Evolutionary conservation across 2,329 filamentous ascomycete species (phyloP).

Genomic region (Fusarium goolgardi): DNA sequence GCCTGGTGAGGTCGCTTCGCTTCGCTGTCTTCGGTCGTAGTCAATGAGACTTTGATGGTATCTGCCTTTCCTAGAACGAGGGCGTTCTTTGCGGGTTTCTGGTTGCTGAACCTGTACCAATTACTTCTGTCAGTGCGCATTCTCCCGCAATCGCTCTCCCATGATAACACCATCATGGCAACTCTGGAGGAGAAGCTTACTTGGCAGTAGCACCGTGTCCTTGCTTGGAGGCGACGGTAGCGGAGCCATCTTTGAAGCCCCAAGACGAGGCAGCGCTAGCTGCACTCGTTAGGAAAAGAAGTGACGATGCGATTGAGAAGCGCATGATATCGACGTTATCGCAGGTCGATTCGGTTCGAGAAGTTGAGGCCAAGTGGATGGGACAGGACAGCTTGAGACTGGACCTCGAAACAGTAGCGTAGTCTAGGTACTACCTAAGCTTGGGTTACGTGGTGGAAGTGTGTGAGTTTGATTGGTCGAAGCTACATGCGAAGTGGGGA

Average conservation of each 20-base stretch:
- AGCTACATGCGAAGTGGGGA: conserved; percentile 35
- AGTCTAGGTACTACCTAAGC: neutral
- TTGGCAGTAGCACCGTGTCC: conserved; percentile 72
- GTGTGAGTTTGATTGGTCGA: conserved; percentile 41
- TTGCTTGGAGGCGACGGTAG: conserved; percentile 75
- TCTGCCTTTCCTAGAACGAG: conserved; percentile 75
- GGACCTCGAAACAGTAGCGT: conserved; percentile 30
- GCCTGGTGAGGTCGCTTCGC: conserved; percentile 92
- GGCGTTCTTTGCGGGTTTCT: conserved; percentile 70
- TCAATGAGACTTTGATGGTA: conserved; percentile 83
- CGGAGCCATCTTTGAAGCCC: conserved; percentile 78
- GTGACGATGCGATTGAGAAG: conserved; percentile 53
- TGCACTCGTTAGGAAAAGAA: conserved; percentile 62
- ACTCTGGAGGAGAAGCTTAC: conserved; percentile 57
- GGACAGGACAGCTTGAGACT: conserved; percentile 46
- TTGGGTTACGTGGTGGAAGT: conserved; percentile 49
- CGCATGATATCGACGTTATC: conserved; percentile 51
- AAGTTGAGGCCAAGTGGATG: conserved; percentile 45
- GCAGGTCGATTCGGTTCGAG: conserved; percentile 35
- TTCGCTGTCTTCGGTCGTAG: conserved; percentile 80
- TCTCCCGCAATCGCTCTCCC: neutral
- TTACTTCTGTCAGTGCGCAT: conserved; percentile 39
- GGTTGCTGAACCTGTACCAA: conserved; percentile 65
- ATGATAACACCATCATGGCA: conserved; percentile 35
- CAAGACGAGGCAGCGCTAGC: conserved; percentile 70